These are phyloP conservation scores for Linum lewisii DNA, from an alignment of 345 rosid genomes.

Conservation along the genomic window DNA sequence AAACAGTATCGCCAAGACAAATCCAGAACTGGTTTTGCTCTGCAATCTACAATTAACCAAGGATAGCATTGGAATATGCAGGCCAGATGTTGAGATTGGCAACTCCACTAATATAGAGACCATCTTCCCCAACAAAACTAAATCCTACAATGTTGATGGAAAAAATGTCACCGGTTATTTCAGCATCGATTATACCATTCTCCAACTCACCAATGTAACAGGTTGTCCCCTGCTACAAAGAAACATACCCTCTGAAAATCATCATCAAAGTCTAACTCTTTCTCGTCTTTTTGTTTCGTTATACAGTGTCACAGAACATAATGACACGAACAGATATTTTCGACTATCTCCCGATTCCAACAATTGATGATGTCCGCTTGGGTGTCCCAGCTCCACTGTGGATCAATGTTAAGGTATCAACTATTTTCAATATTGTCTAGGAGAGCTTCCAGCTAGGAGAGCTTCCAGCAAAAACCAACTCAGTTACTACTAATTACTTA, in stretches of 20 bases:
- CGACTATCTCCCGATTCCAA: background rate
- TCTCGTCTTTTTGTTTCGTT: background rate
- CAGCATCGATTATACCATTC: conserved; percentile 32
- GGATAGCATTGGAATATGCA: conserved; percentile 60
- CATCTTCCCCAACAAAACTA: conserved; percentile 27
- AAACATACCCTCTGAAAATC: too few relatives aligned
- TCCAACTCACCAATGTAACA: conserved; percentile 25
- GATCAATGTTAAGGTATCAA: background rate
- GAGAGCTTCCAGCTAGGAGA: background rate
- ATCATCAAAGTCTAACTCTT: background rate
- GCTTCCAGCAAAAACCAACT: background rate
- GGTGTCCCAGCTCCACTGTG: background rate
- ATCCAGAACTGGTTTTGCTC: conserved; percentile 28
- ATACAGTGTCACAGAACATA: background rate
- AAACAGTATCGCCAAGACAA: conserved; percentile 20
- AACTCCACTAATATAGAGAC: conserved; percentile 40
- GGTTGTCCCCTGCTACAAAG: conserved; percentile 17
- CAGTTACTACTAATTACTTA: background rate
- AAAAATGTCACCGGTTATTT: conserved; percentile 54
- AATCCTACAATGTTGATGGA: conserved; percentile 48
- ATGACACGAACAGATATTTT: background rate
- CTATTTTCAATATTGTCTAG: background rate
- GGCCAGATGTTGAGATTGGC: conserved; percentile 43
- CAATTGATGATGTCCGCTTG: background rate
- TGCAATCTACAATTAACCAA: conserved; percentile 69